Percentiles rank a stretch among this genome's conserved stretches.
phyloP scores from a whole-genome alignment of 2,329 filamentous ascomycete genomes.

The Ophiocordyceps polyrhachis-furcata region DNA sequence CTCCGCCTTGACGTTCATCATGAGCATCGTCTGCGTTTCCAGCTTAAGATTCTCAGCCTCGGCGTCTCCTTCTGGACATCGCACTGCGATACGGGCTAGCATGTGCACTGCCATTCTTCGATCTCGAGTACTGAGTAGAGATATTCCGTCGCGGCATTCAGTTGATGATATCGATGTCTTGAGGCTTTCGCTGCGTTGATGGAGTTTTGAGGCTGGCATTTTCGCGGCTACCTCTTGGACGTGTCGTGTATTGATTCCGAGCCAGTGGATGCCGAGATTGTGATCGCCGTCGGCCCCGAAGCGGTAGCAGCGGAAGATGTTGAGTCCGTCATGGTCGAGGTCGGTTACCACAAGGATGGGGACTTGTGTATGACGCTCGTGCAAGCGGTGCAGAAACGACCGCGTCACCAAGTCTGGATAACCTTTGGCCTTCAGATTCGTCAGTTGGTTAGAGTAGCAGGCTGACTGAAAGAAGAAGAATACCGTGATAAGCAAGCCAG shows the following conservation, averaged over 20 bases:
- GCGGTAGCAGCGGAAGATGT: slow-evolving; percentile 57
- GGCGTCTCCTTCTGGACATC: slow-evolving; percentile 9
- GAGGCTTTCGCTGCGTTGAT: background rate
- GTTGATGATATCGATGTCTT: slow-evolving; percentile 9
- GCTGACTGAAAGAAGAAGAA: background rate
- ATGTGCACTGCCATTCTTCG: slow-evolving; percentile 35
- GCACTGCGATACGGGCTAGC: slow-evolving; percentile 23
- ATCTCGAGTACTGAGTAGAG: slow-evolving; percentile 33
- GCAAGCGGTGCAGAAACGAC: slow-evolving; percentile 39
- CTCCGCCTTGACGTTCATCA: slow-evolving; percentile 58
- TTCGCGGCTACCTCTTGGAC: slow-evolving; percentile 7
- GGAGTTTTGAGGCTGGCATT: background rate
- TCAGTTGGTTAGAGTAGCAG: background rate
- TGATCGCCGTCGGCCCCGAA: slow-evolving; percentile 40
- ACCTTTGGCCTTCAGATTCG: slow-evolving; percentile 46
- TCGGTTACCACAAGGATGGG: slow-evolving; percentile 50
- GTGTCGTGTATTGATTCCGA: slow-evolving; percentile 37
- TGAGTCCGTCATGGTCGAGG: slow-evolving; percentile 58
- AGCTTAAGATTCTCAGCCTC: slow-evolving; percentile 21
- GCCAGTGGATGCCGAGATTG: slow-evolving; percentile 38
- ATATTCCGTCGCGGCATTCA: slow-evolving; percentile 10
- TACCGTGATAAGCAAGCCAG: slow-evolving; percentile 54
- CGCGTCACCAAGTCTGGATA: slow-evolving; percentile 61
- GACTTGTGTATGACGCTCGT: slow-evolving; percentile 25
- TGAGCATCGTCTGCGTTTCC: slow-evolving; percentile 55